phyloP scores from a whole-genome alignment of 2,329 filamentous ascomycete genomes.

The Cordyceps militaris region DNA sequence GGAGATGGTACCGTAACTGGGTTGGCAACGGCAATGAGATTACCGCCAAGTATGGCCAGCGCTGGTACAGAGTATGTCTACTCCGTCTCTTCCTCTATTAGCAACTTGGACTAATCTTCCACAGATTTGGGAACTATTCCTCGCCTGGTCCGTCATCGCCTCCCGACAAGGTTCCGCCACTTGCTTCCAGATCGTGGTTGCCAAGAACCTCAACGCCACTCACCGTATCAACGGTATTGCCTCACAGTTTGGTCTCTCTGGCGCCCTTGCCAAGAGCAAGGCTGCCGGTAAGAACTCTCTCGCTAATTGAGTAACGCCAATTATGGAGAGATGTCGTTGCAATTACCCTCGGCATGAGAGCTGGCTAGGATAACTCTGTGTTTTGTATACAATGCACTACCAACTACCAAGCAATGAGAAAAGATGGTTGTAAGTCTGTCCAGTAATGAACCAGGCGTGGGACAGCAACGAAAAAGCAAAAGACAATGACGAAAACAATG shows the following conservation, averaged over 20 bases:
- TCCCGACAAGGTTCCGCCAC: constrained; percentile 78
- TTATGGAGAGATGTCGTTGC: too few relatives aligned
- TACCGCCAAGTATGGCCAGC: constrained; percentile 85
- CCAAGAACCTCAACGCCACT: constrained; percentile 85
- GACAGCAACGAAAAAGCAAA: neutral
- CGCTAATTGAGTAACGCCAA: constrained; percentile 2
- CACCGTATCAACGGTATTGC: constrained; percentile 71
- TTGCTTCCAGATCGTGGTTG: constrained; percentile 78
- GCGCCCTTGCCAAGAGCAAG: constrained; percentile 42
- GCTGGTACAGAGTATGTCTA: constrained; percentile 81
- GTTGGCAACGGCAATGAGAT: constrained; percentile 89
- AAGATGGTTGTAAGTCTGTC: neutral
- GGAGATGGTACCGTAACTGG: constrained; percentile 99
- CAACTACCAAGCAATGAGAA: constrained; percentile 7
- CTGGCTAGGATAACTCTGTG: constrained; percentile 3
- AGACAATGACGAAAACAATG: neutral
- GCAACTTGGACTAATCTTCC: neutral
- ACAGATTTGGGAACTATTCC: constrained; percentile 90
- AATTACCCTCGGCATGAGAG: too few relatives aligned
- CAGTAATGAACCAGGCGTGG: neutral
- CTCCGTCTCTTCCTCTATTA: neutral
- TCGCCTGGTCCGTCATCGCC: constrained; percentile 76
- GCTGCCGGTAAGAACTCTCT: constrained; percentile 25
- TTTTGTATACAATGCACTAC: constrained; percentile 9
- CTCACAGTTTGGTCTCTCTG: constrained; percentile 61